Evolutionary conservation across 208 protist genomes (phyloP).

Genomic region (Herpetomonas tarakana): DNA sequence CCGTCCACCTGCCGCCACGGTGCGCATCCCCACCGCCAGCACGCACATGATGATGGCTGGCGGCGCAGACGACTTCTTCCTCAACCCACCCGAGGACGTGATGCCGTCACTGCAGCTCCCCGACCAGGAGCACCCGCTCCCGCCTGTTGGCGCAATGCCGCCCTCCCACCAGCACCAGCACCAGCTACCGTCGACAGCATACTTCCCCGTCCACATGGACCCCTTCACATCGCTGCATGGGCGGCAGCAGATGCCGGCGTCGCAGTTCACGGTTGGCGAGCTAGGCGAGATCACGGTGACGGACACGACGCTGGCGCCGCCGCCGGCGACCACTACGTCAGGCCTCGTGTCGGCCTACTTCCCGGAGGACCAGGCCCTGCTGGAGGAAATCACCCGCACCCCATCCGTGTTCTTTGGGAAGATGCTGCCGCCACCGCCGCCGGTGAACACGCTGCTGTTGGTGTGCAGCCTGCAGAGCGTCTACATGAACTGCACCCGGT

Average conservation of each 20-base stretch:
- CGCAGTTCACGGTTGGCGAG: background rate
- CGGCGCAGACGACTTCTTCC: background rate
- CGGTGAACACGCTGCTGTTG: background rate
- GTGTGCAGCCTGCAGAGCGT: background rate
- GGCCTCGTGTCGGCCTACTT: background rate
- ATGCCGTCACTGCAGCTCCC: background rate
- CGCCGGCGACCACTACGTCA: background rate
- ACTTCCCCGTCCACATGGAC: background rate
- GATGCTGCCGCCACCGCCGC: background rate
- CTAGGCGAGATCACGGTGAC: background rate
- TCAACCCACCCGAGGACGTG: background rate
- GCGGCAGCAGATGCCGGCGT: no score
- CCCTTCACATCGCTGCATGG: no score
- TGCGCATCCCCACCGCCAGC: background rate
- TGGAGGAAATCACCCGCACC: background rate
- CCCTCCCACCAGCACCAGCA: background rate
- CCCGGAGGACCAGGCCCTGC: background rate
- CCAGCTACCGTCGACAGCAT: background rate
- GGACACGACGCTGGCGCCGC: background rate
- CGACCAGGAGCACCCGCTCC: background rate
- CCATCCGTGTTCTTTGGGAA: background rate
- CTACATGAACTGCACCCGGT: background rate
- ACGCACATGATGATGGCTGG: background rate
- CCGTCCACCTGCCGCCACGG: background rate
- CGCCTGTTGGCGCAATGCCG: background rate